Evolutionary conservation across 306 rosid genomes (phyloP).

Genomic region (Notholithocarpus densiflorus): DNA sequence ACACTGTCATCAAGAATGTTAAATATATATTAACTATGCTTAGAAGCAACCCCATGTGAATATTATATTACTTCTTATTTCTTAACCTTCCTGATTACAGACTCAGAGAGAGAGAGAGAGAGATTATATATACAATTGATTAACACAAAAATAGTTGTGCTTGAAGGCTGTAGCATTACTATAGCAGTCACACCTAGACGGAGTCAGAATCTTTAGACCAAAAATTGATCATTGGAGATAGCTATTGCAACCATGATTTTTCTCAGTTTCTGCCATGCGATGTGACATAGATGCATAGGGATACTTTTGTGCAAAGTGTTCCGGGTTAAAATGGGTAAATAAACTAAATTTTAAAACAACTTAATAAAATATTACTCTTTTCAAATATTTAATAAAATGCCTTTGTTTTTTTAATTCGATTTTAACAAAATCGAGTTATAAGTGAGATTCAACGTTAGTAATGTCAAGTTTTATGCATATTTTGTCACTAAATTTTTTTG

Average conservation of each 20-base stretch:
- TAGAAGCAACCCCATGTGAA: neutral
- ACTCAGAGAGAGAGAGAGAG: neutral
- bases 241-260: neutral
- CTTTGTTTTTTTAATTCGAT: fast-evolving
- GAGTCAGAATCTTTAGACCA: neutral
- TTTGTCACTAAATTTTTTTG: fast-evolving
- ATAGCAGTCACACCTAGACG: too few species aligned
- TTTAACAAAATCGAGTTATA: fast-evolving
- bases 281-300: neutral
- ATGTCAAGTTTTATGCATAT: too few species aligned
- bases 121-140: too few species aligned
- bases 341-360: too few species aligned
- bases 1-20: conserved; percentile 7
- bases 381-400: too few species aligned
- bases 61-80: neutral
- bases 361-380: too few species aligned
- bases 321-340: too few species aligned
- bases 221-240: neutral
- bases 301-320: neutral
- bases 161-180: too few species aligned
- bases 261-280: neutral
- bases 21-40: neutral
- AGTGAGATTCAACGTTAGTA: fast-evolving
- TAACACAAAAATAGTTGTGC: too few species aligned
- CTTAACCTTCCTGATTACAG: conserved; percentile 3